These are phyloP conservation scores for Nevesoporus exiguus DNA, from an alignment of 768 basidiomycete genomes.

Conservation along the genomic window DNA sequence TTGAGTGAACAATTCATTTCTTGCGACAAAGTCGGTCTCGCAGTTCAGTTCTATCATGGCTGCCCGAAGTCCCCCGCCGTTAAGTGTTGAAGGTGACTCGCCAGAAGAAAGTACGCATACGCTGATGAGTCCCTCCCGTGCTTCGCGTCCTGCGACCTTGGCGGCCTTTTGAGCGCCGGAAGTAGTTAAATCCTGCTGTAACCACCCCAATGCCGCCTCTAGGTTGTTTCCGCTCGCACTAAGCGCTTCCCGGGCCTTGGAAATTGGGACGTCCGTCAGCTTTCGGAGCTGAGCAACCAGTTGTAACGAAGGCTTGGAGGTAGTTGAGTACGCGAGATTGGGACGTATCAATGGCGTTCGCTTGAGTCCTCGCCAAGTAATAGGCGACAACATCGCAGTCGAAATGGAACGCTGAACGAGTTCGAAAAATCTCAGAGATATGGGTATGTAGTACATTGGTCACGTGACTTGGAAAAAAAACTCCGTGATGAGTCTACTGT, in stretches of 20 bases:
- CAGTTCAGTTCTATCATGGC: conserved; percentile 92
- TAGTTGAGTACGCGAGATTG: conserved; percentile 46
- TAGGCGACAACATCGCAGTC: conserved; percentile 15
- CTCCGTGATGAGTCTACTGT: not conserved
- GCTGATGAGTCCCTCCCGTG: conserved; percentile 78
- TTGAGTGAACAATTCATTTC: conserved; percentile 76
- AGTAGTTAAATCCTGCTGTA: conserved; percentile 66
- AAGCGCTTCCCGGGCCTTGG: conserved; percentile 88
- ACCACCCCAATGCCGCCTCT: conserved; percentile 72
- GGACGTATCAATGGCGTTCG: not conserved
- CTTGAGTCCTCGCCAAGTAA: conserved; percentile 3
- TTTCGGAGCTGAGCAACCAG: conserved; percentile 87
- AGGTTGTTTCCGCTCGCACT: conserved; percentile 69
- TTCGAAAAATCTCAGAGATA: not conserved
- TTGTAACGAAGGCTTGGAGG: conserved; percentile 59
- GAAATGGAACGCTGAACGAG: not conserved
- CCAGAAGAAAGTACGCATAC: conserved; percentile 72
- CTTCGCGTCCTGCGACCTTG: conserved; percentile 72
- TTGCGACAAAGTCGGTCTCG: conserved; percentile 94
- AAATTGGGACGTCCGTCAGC: conserved; percentile 74
- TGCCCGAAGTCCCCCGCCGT: conserved; percentile 57
- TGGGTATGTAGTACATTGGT: not conserved
- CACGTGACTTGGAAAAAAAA: conserved; percentile 26
- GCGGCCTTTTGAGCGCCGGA: conserved; percentile 78
- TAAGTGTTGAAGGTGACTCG: conserved; percentile 35